Conservation (phyloP, 106 monocot species). For the Amphibolis antarctica region DNA sequence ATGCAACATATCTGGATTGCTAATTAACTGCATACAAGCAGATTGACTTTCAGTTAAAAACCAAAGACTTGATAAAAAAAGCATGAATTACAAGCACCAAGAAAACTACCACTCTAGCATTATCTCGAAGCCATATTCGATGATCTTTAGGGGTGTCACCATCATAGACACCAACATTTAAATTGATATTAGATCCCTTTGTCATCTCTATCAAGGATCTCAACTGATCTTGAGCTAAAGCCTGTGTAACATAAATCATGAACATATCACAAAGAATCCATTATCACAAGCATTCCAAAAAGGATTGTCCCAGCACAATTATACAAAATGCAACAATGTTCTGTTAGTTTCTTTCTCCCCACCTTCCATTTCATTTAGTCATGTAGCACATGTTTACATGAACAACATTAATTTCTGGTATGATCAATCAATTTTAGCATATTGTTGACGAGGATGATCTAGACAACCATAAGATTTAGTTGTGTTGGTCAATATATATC, state of each 20-base stretch:
- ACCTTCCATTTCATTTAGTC: too few relatives aligned
- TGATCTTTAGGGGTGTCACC: constrained; percentile 65
- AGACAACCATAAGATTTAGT: too few relatives aligned
- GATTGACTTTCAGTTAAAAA: not conserved
- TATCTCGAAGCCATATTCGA: constrained; percentile 55
- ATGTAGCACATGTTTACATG: too few relatives aligned
- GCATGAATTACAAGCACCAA: not conserved
- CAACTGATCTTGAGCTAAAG: constrained; percentile 91
- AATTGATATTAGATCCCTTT: constrained; percentile 19
- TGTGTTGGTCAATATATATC: too few relatives aligned
- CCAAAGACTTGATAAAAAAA: not conserved
- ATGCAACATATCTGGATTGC: constrained; percentile 97
- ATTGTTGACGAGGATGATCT: too few relatives aligned
- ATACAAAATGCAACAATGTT: too few relatives aligned
- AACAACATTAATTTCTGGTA: too few relatives aligned
- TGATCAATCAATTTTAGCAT: too few relatives aligned
- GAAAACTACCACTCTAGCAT: constrained; percentile 57
- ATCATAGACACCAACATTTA: constrained; percentile 71
- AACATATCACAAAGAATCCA: not conserved
- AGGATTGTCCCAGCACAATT: too few relatives aligned
- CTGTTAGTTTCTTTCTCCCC: too few relatives aligned
- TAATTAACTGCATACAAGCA: constrained; percentile 64
- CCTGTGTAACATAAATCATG: constrained; percentile 36
- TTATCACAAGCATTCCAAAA: not conserved
- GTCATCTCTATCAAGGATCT: constrained; percentile 64